Evolutionary conservation across 1,284 basidiomycete species (phyloP).

Genomic region (Leccinum laetum): DNA sequence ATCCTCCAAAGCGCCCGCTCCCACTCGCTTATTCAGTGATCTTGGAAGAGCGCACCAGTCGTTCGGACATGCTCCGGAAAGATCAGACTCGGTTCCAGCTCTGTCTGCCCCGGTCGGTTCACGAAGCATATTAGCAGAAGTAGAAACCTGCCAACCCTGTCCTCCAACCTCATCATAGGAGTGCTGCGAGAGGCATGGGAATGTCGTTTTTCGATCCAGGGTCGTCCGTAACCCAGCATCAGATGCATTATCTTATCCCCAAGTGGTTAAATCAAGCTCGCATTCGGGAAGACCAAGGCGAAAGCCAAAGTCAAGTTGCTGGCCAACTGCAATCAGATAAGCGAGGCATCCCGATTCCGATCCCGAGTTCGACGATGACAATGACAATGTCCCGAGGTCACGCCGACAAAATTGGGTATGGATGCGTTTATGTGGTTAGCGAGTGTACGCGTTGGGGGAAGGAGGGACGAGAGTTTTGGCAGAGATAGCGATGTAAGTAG

Average conservation of each 20-base stretch:
- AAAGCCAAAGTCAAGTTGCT: slow-evolving; percentile 9
- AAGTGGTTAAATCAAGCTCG: slow-evolving; percentile 10
- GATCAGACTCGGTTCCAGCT: slow-evolving; percentile 33
- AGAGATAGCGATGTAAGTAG: slow-evolving; percentile 47
- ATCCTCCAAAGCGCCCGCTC: slow-evolving; percentile 8
- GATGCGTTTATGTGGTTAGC: slow-evolving; percentile 71
- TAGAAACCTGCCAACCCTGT: slow-evolving; percentile 38
- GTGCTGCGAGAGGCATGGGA: slow-evolving; percentile 35
- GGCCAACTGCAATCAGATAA: slow-evolving; percentile 19
- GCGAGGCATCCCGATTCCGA: slow-evolving; percentile 16
- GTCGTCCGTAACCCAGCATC: slow-evolving; percentile 16
- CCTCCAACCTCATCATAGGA: slow-evolving; percentile 34
- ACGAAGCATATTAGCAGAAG: slow-evolving; percentile 67
- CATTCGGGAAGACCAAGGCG: slow-evolving; percentile 20
- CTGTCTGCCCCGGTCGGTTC: slow-evolving; percentile 68
- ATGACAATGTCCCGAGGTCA: slow-evolving; percentile 54
- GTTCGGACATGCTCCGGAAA: slow-evolving; percentile 49
- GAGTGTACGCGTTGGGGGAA: slow-evolving; percentile 60
- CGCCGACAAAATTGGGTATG: slow-evolving; percentile 35
- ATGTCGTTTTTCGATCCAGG: slow-evolving; percentile 23
- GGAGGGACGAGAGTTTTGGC: slow-evolving; percentile 51
- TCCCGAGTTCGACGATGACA: slow-evolving; percentile 26
- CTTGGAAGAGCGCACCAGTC: slow-evolving; percentile 35
- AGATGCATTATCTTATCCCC: slow-evolving; percentile 21
- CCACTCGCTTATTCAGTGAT: slow-evolving; percentile 27